phyloP scores from a whole-genome alignment of 2,329 filamentous ascomycete genomes.

The Pseudogymnoascus sp. region DNA sequence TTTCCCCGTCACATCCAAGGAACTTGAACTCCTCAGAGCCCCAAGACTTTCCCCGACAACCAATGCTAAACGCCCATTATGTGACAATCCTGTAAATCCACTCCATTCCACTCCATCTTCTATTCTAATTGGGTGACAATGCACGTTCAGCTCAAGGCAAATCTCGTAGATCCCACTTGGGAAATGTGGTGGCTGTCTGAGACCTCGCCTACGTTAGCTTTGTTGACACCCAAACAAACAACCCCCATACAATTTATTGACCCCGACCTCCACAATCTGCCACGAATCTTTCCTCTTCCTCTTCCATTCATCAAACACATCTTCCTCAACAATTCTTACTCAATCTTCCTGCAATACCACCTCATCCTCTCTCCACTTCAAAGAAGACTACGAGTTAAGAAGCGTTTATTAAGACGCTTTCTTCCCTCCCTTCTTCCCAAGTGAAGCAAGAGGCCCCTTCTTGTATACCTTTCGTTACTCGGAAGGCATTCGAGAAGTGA shows the following conservation, averaged over 20 bases:
- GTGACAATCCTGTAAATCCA: slow-evolving; percentile 5
- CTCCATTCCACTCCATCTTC: background rate
- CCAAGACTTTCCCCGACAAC: slow-evolving; percentile 1
- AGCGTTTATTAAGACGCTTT: slow-evolving; percentile 26
- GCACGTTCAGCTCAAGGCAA: background rate
- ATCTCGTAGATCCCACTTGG: slow-evolving; percentile 4
- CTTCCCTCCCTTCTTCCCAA: slow-evolving; percentile 41
- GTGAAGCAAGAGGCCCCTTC: slow-evolving; percentile 60
- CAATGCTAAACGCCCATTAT: slow-evolving; percentile 6
- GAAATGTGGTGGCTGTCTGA: slow-evolving; percentile 7
- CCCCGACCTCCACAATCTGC: slow-evolving; percentile 8
- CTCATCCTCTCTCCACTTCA: slow-evolving; percentile 13
- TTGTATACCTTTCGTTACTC: slow-evolving; percentile 62
- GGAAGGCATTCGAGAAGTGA: slow-evolving; percentile 65
- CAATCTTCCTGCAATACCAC: slow-evolving; percentile 4
- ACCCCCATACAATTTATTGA: slow-evolving; percentile 10
- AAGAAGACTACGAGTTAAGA: slow-evolving; percentile 22
- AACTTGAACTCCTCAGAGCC: background rate
- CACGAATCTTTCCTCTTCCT: slow-evolving; percentile 11
- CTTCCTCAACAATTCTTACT: slow-evolving; percentile 7
- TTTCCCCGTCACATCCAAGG: background rate
- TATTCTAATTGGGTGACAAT: background rate
- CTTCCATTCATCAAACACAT: slow-evolving; percentile 10
- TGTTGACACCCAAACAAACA: slow-evolving; percentile 11
- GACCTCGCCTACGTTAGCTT: slow-evolving; percentile 10